Base-by-base conservation (phyloP, 495 filamentous ascomycete genomes). In the Trichoderma gamsii region DNA sequence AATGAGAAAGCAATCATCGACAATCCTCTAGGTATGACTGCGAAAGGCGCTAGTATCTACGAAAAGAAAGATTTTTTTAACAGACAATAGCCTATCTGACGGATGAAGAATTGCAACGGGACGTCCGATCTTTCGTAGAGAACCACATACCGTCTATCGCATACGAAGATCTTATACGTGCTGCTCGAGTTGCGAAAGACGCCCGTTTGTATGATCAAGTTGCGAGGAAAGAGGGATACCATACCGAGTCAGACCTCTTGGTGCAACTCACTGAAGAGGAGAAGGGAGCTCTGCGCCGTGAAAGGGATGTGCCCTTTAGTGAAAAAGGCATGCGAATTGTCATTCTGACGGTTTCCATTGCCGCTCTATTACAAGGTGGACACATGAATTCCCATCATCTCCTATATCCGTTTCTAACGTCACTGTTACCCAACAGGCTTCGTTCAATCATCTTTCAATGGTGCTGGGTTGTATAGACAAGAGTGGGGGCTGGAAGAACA, bases 271-370 rank as follows among this genome's bases (percentile, higher is more conserved):
- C 44, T 29, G 15, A 13, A 27, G 51, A 61, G 18, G 66, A 67
- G 32, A 67, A 71, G 51, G 11, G 38, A 3, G 73, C 72, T 4
- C 65, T 76, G 32, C 72, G 51, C 44, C 69, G 70, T 4, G 74
- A 76, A 56, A 75, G 71, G 61, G 74, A 76, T 21, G 64, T 59
- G 12, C 63, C 72, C 8, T 72, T 73, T 41, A 71, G 70, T 16
- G 51, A 75, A 35, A 64, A 65, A n/a, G 64, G 44, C 5, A 76
- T 76, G 73, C 66, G 70, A 25, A 68, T 73, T 21, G 73, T 76
- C 41, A 68, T 75, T 44, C 69, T 76, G 44, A 74, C 75, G 7
- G 75, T 76, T 25, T 75, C 75, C 18, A 71, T 76, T 1, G 73
- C 75, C 0, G 75, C 75, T 32, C 72, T 76, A 25, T 66, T 76